Percentiles rank a stretch among this genome's conserved stretches.
These are phyloP conservation scores for Lentinula detonsa DNA, from an alignment of 768 basidiomycete species.

Conservation along the genomic window DNA sequence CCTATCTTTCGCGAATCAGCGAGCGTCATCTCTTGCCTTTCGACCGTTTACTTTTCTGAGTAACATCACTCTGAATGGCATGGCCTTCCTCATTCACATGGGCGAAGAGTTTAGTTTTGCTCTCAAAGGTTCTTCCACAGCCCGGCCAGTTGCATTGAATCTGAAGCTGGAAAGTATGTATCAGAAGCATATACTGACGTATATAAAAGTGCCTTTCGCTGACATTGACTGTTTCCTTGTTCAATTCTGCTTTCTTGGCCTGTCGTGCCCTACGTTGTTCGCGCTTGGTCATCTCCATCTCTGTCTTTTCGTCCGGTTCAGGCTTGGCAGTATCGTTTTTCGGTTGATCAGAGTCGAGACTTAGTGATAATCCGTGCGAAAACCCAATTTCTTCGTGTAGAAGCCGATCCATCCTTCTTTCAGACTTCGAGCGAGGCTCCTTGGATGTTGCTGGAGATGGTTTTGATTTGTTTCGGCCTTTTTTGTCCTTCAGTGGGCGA, in stretches of 20 bases:
- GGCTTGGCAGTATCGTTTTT: background rate
- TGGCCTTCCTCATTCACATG: constrained; percentile 73
- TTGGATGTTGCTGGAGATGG: background rate
- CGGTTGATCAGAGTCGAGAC: background rate
- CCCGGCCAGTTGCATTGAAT: constrained; percentile 52
- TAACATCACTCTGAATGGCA: constrained; percentile 36
- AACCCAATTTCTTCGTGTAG: no score
- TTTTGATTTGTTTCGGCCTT: background rate
- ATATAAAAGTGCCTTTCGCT: background rate
- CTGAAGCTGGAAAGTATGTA: constrained; percentile 2
- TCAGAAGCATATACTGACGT: background rate
- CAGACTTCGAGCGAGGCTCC: background rate
- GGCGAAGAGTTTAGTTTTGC: constrained; percentile 67
- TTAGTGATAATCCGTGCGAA: background rate
- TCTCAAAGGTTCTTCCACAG: constrained; percentile 57
- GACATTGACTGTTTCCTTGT: constrained; percentile 19
- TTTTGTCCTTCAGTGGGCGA: background rate
- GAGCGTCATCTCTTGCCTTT: constrained; percentile 25
- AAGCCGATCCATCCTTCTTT: background rate
- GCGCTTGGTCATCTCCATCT: constrained; percentile 16
- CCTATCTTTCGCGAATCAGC: no score
- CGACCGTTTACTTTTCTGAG: constrained; percentile 26
- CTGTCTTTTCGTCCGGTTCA: constrained; percentile 14
- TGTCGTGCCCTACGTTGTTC: constrained; percentile 74
- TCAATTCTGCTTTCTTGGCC: constrained; percentile 55